phyloP scores from a whole-genome alignment of 768 basidiomycete genomes.

The Terana coerulea region DNA sequence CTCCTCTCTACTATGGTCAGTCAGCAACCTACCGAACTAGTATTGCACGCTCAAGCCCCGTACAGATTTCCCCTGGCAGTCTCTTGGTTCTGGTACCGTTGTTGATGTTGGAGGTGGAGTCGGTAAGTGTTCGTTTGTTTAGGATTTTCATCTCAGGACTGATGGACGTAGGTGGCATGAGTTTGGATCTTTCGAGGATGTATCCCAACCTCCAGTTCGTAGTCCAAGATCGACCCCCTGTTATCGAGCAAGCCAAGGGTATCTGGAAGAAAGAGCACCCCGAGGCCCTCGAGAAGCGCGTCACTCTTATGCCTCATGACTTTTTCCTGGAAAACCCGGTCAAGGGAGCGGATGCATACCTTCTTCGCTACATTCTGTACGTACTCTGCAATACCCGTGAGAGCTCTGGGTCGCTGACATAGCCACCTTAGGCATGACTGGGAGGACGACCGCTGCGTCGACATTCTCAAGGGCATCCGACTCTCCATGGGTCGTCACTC shows the following conservation, averaged over 20 bases:
- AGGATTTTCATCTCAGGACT: not conserved
- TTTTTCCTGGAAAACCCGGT: slow-evolving; percentile 17
- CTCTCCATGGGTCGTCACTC: slow-evolving; percentile 2
- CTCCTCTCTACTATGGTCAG: slow-evolving; percentile 12
- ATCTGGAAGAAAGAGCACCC: slow-evolving; percentile 11
- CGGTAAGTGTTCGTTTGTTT: slow-evolving; percentile 1
- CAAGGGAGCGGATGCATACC: slow-evolving; percentile 12
- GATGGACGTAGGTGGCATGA: slow-evolving; percentile 8
- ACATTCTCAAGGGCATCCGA: slow-evolving; percentile 7
- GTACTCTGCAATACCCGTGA: too few relatives aligned
- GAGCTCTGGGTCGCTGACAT: not conserved
- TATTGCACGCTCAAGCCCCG: not conserved
- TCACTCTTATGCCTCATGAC: slow-evolving; percentile 9
- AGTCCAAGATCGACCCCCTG: slow-evolving; percentile 18
- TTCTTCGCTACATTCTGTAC: slow-evolving; percentile 14
- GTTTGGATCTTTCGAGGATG: slow-evolving; percentile 14
- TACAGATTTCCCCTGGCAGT: slow-evolving; percentile 15
- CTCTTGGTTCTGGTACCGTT: slow-evolving; percentile 6
- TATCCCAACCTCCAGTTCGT: slow-evolving; percentile 17
- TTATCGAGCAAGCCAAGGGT: slow-evolving; percentile 8
- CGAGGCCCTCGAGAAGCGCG: not conserved
- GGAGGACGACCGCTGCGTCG: slow-evolving; percentile 11
- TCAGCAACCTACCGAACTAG: not conserved
- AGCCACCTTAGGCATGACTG: slow-evolving; percentile 16
- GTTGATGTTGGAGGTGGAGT: slow-evolving; percentile 17